Evolutionary conservation across 2,329 filamentous ascomycete species (phyloP).

Genomic region (Exophiala calicioides): DNA sequence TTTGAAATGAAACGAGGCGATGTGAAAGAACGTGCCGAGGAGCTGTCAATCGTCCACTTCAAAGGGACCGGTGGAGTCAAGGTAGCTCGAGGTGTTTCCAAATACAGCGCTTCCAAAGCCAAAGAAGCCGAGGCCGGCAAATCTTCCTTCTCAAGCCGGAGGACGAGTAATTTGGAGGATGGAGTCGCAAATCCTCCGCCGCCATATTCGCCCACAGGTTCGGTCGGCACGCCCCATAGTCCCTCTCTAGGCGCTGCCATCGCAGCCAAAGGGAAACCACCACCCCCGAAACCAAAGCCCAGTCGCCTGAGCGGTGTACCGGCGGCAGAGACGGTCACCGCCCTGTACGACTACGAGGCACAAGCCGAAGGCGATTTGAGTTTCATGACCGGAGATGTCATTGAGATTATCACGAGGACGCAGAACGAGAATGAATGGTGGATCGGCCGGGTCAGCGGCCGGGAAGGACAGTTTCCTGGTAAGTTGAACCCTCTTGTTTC

Average conservation of each 20-base stretch:
- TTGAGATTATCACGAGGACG: slow-evolving; percentile 83
- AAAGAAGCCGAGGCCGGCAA: slow-evolving; percentile 37
- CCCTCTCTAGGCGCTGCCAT: slow-evolving; percentile 50
- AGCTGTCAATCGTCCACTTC: slow-evolving; percentile 82
- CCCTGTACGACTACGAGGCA: slow-evolving; percentile 93
- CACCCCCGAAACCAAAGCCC: slow-evolving; percentile 81
- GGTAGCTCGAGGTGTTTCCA: slow-evolving; percentile 32
- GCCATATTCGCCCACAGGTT: slow-evolving; percentile 61
- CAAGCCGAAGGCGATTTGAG: slow-evolving; percentile 93
- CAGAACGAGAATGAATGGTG: slow-evolving; percentile 97
- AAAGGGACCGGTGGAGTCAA: slow-evolving; percentile 73
- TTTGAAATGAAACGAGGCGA: slow-evolving; percentile 88
- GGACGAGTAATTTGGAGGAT: slow-evolving; percentile 37
- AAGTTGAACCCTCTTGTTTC: slow-evolving; percentile 39
- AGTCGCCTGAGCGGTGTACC: slow-evolving; percentile 67
- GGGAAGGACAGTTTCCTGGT: slow-evolving; percentile 94
- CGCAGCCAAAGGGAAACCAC: slow-evolving; percentile 60
- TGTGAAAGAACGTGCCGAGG: slow-evolving; percentile 83
- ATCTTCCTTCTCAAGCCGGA: slow-evolving; percentile 28
- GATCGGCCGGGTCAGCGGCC: slow-evolving; percentile 77
- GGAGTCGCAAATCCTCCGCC: slow-evolving; percentile 65
- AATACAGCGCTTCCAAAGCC: slow-evolving; percentile 33
- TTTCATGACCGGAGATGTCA: slow-evolving; percentile 83
- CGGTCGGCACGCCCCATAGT: slow-evolving; percentile 44
- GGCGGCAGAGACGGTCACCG: slow-evolving; percentile 75